phyloP scores from a whole-genome alignment of 1,284 basidiomycete genomes.

The Hemileia vastatrix region DNA sequence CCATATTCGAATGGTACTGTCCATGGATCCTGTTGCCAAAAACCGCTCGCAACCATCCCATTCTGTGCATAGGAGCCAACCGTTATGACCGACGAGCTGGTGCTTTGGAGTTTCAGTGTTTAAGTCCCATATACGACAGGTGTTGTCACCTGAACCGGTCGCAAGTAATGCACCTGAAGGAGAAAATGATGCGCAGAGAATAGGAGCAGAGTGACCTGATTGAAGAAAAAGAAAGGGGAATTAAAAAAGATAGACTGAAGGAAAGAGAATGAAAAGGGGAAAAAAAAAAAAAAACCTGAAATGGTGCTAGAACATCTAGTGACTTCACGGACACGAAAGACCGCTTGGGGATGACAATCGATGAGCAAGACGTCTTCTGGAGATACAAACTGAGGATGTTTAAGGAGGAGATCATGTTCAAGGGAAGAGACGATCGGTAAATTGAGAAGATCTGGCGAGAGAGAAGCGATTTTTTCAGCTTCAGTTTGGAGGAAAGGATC shows the following conservation, averaged over 20 bases:
- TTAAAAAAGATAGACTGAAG: not conserved
- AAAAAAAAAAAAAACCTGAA: constrained; percentile 52
- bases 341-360: constrained; percentile 84
- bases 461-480: constrained; percentile 7
- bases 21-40: constrained; percentile 87
- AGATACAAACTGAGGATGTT: constrained; percentile 51
- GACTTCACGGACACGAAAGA: constrained; percentile 87
- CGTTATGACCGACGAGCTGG: constrained; percentile 75
- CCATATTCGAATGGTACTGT: constrained; percentile 69
- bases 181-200: constrained; percentile 88
- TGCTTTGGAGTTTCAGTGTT: constrained; percentile 85
- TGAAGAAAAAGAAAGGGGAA: constrained; percentile 11
- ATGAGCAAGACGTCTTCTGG: constrained; percentile 78
- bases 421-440: constrained; percentile 16
- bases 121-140: constrained; percentile 87
- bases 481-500: constrained; percentile 21
- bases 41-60: constrained; percentile 89
- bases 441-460: too few relatives aligned
- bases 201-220: constrained; percentile 78
- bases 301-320: constrained; percentile 86
- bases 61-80: constrained; percentile 93
- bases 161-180: constrained; percentile 82
- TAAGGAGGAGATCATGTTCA: constrained; percentile 26
- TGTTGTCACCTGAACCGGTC: constrained; percentile 90
- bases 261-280: not conserved